Conservation (phyloP, 768 basidiomycete genomes). For the Paxillus ammoniavirescens region DNA sequence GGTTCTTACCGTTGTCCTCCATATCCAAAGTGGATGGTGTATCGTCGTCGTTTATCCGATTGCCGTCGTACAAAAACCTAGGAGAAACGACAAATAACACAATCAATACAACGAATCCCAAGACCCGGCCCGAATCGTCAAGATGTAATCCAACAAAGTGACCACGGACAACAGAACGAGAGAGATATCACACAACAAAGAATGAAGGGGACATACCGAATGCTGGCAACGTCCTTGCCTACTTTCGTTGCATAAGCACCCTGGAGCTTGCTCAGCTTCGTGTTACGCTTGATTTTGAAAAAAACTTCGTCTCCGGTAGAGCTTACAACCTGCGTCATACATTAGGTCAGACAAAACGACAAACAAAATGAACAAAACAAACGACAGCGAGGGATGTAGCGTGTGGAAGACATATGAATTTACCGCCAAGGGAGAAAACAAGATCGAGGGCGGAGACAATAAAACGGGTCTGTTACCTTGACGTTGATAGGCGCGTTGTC, state of each 20-base stretch:
- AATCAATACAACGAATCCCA: background rate
- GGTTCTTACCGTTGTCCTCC: conserved; percentile 76
- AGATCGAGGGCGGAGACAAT: background rate
- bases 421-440: background rate
- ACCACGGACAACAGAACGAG: background rate
- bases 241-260: conserved; percentile 91
- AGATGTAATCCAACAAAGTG: background rate
- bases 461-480: conserved; percentile 50
- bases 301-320: conserved; percentile 84
- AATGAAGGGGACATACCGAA: conserved; percentile 60
- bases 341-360: background rate
- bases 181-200: conserved; percentile 1
- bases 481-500: conserved; percentile 71
- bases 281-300: conserved; percentile 96
- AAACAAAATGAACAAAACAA: too few species aligned
- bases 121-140: too few species aligned
- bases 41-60: conserved; percentile 83
- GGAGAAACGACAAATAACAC: background rate
- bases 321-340: conserved; percentile 59
- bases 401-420: too few species aligned
- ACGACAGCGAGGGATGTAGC: too few species aligned
- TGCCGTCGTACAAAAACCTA: conserved; percentile 91
- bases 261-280: conserved; percentile 89
- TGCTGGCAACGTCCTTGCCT: conserved; percentile 82
- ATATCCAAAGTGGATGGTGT: conserved; percentile 83